Evolutionary conservation across 805 yeast genomes (phyloP), one percentile per base, ranked within the genome.

Genomic region (Nakazawaea anatomiae): DNA sequence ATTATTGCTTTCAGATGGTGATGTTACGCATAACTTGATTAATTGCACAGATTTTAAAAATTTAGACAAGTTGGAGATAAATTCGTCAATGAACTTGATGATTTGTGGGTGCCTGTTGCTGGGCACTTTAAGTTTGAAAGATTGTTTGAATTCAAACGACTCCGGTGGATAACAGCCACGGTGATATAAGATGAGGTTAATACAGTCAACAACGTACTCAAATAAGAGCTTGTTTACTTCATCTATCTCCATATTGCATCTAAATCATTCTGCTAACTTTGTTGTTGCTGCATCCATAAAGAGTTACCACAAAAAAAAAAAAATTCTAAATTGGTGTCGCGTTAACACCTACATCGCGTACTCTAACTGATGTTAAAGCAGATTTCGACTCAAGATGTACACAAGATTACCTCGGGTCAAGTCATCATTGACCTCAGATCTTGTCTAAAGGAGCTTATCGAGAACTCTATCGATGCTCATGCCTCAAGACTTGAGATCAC

Each of bases 321-420:
- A 18, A 18, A 18, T 18, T 18, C 25, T 2, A 18, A 18, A 18
- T 18, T 18, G 25, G 3, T 18, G 25, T 18, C 25, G 25, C 25
- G 25, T 18, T 18, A 2, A 18, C 25, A 18, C 25, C 35, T 11
- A 32, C 35, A 32, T 32, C 35, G 11, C 11, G 11, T 32, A 9
- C 35, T 11, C 8, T 3, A 2, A 9, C 43, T 6, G 6, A 35
- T 62, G 9, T 67, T 73, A 12, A 52, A 60, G 35, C 70, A 72
- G 5, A 78, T 83, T 30, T 72, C 70, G 36, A 55, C 56, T 1
- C 57, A 59, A 8, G 96, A 91, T 57, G 75, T 90, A 6, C 88
- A 87, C 56, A 73, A 76, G 53, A 80, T 92, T 52, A 89, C 97
- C 0, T 89, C 97, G 0, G 97, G 97, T 0, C 99, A 94, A 64